Evolutionary conservation across 345 rosid species (phyloP).

Genomic region (Ceriops decandra): DNA sequence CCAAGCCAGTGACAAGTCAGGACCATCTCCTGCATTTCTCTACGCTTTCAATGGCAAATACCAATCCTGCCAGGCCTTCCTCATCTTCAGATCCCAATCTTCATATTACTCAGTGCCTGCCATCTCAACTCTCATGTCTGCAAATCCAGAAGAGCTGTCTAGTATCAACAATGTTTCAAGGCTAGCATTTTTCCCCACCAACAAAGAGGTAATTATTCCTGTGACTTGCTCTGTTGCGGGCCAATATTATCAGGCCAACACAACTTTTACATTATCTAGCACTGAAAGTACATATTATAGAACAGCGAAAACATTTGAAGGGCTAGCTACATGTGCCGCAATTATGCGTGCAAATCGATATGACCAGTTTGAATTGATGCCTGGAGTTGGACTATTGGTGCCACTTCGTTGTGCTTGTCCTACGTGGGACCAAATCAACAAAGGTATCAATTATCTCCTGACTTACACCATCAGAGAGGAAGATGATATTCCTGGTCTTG

Average conservation of each 20-base stretch:
- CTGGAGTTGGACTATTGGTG: conserved; percentile 22
- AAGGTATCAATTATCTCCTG: conserved; percentile 39
- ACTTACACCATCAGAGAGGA: conserved; percentile 33
- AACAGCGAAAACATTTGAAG: conserved; percentile 31
- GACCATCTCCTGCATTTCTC: conserved; percentile 33
- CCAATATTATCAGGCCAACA: conserved; percentile 32
- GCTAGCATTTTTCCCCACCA: conserved; percentile 22
- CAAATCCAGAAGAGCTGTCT: conserved; percentile 27
- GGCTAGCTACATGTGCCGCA: conserved; percentile 35
- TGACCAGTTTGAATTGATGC: conserved; percentile 11
- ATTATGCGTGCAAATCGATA: conserved; percentile 25
- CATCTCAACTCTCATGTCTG: conserved; percentile 36
- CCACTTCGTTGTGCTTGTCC: conserved; percentile 55
- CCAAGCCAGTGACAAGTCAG: conserved; percentile 10
- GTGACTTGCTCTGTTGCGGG: conserved; percentile 37
- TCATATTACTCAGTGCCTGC: conserved; percentile 32
- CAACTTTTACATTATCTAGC: conserved; percentile 16
- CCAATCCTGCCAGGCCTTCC: conserved; percentile 35
- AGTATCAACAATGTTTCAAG: conserved; percentile 35
- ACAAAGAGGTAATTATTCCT: conserved; percentile 42
- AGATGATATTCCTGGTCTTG: conserved; percentile 27
- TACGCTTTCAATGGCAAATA: conserved; percentile 41
- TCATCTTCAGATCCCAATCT: conserved; percentile 39
- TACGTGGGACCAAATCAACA: conserved; percentile 30
- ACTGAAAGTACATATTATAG: conserved; percentile 14